Conservation (phyloP, 1,284 basidiomycete genomes). For the Chondrostereum purpureum region DNA sequence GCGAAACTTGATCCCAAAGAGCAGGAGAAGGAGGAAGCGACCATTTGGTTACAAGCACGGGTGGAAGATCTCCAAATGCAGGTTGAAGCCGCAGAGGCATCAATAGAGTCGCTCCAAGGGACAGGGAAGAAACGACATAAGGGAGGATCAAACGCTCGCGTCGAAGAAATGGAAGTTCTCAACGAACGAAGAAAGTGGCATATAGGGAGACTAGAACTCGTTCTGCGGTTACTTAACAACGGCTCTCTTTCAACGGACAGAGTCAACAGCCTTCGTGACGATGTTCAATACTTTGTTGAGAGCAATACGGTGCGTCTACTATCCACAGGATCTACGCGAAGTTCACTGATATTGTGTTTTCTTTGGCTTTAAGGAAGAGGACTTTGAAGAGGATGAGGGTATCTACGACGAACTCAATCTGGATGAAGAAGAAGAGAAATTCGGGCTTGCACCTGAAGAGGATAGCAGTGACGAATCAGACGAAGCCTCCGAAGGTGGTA, state of each 20-base stretch:
- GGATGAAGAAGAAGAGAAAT: constrained; percentile 95
- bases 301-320: constrained; percentile 79
- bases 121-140: constrained; percentile 84
- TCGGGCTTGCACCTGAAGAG: constrained; percentile 74
- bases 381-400: constrained; percentile 96
- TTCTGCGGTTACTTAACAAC: constrained; percentile 91
- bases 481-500: constrained; percentile 63
- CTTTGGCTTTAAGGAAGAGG: constrained; percentile 97
- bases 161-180: constrained; percentile 79
- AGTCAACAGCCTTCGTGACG: constrained; percentile 83
- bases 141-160: constrained; percentile 53
- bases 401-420: constrained; percentile 98
- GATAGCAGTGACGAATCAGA: constrained; percentile 67
- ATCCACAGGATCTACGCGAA: no score
- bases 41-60: constrained; percentile 78
- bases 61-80: constrained; percentile 94
- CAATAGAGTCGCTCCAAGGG: constrained; percentile 86
- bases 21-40: constrained; percentile 91
- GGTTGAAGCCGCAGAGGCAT: constrained; percentile 92
- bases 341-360: no score
- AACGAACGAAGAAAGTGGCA: constrained; percentile 98
- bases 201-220: constrained; percentile 87
- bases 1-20: constrained; percentile 94
- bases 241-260: constrained; percentile 82
- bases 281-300: constrained; percentile 96